Base-by-base conservation (phyloP, 2,329 filamentous ascomycete genomes). In the Botrytis byssoidea region DNA sequence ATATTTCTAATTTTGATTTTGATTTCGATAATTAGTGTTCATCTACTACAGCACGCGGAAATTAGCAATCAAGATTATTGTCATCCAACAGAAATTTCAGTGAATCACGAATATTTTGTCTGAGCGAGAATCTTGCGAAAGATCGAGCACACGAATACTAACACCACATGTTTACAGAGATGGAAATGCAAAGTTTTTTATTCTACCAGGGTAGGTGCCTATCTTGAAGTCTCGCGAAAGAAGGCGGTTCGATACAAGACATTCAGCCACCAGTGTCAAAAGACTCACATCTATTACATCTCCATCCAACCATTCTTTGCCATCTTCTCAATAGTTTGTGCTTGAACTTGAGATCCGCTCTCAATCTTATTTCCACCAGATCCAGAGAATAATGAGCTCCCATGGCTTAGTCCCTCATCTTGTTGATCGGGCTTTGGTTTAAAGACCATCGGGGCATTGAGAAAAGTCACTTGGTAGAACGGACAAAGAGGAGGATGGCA, bases 341-440 rank as follows among this genome's bases (percentile, higher is more conserved):
- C 5, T 12, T 61, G 10, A 16, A 37, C 5, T 3, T 3, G 10
- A 40, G 10, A 14, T 35, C 10, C 20, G 14, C 10, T 10, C 2
- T 40, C 20, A 16, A 25, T 22, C 0, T 5, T 12, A 25, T 37
- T 32, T 8, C 5, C 5, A 57, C 3, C n/a, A 32, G 1, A 0
- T 37, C 20, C 59, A 0, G 12, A 1, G 6, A 60, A 25, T 20
- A 14, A 4, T 22, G 59, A 40, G 20, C 4, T 61, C 32, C 0
- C 0, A 1, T 7, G 10, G 1, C 16, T n/a, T 12, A 9, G 9
- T 37, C 14, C 57, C 8, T 40, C 4, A 61, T 40, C 16, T 14
- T 22, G 59, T 40, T 60, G 59, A 37, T 25, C 59, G 0, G 20
- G 35, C 3, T 12, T 18, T 14, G 18, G 5, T 25, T 61, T 16